Percentiles rank a stretch among this genome's conserved stretches.
These are phyloP conservation scores for Aphanomyces invadans DNA, from an alignment of 352 stramenopile genomes.

Conservation along the genomic window DNA sequence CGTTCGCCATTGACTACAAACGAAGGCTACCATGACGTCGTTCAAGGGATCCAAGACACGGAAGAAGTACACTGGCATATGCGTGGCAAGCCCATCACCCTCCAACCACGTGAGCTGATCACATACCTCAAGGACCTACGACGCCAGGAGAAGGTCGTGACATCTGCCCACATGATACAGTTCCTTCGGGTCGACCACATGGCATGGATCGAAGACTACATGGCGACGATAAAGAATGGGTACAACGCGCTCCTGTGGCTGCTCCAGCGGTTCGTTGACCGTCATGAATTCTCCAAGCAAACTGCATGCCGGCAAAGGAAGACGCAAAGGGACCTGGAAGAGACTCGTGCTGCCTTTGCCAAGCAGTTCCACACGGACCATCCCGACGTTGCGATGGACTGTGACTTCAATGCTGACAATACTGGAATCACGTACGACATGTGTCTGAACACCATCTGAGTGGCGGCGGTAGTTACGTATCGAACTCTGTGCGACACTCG, in stretches of 20 bases:
- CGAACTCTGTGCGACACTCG: slow-evolving; percentile 23
- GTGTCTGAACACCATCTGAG: slow-evolving; percentile 18
- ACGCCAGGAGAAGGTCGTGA: not conserved
- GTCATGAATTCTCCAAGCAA: not conserved
- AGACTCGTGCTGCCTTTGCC: not conserved
- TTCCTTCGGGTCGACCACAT: not conserved
- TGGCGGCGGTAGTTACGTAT: slow-evolving; percentile 19
- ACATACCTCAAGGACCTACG: not conserved
- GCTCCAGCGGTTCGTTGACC: not conserved
- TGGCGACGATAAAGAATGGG: not conserved
- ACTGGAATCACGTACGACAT: slow-evolving; percentile 21
- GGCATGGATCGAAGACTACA: not conserved
- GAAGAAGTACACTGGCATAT: not conserved
- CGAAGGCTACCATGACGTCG: not conserved
- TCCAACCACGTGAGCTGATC: not conserved
- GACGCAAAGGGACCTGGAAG: not conserved
- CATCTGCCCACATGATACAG: not conserved
- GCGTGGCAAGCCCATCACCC: not conserved
- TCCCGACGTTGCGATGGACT: not conserved
- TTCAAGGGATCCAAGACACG: not conserved
- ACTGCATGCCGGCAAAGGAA: not conserved
- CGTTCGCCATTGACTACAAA: not conserved
- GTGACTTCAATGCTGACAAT: not conserved
- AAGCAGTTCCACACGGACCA: not conserved
- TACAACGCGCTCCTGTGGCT: not conserved